Evolutionary conservation across 768 basidiomycete genomes (phyloP).

Genomic region (Amanita rimosa): DNA sequence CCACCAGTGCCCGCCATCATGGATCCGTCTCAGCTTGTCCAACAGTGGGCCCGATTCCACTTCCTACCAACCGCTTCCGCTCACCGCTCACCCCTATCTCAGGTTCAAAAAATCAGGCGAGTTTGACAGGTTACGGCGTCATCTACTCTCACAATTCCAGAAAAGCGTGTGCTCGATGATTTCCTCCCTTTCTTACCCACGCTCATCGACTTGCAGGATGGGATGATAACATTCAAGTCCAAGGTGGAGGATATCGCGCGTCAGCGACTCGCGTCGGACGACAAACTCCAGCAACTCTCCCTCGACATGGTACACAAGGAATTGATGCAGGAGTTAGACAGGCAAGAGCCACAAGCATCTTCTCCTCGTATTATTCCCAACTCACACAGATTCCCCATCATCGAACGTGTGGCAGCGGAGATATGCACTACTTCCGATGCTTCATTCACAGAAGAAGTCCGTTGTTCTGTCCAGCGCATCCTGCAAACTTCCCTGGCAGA

Average conservation of each 20-base stretch:
- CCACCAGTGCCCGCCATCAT: neutral
- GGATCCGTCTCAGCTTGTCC: slow-evolving; percentile 45
- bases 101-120: slow-evolving; percentile 78
- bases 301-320: slow-evolving; percentile 47
- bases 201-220: slow-evolving; percentile 27
- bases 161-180: slow-evolving; percentile 36
- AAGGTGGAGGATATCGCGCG: slow-evolving; percentile 54
- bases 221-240: slow-evolving; percentile 37
- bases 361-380: slow-evolving; percentile 3
- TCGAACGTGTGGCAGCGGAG: slow-evolving; percentile 50
- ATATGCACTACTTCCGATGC: slow-evolving; percentile 37
- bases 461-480: slow-evolving; percentile 30
- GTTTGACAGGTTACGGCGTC: slow-evolving; percentile 60
- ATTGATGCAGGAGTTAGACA: slow-evolving; percentile 61
- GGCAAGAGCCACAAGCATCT: slow-evolving; percentile 26
- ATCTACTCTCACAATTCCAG: slow-evolving; percentile 52
- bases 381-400: slow-evolving; percentile 44
- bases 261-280: slow-evolving; percentile 42
- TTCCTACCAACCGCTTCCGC: neutral
- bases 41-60: slow-evolving; percentile 35
- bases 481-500: slow-evolving; percentile 26
- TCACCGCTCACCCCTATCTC: slow-evolving; percentile 3
- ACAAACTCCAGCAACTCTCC: slow-evolving; percentile 37
- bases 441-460: slow-evolving; percentile 31
- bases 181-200: neutral